Base-by-base conservation (phyloP, 306 rosid species). In the Boehmeria nivea region DNA sequence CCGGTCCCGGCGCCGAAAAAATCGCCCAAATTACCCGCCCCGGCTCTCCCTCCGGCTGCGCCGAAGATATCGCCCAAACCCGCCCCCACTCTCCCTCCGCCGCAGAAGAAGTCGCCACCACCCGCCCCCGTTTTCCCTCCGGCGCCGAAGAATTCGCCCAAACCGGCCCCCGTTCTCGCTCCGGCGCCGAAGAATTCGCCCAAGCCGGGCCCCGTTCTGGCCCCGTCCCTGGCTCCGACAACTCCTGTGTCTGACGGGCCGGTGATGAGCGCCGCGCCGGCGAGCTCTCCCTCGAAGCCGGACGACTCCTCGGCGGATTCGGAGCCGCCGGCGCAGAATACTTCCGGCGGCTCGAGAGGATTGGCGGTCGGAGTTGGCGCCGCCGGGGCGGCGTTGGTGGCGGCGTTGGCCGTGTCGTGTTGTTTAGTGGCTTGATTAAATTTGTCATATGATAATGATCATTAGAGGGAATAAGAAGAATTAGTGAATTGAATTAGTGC, bases 311-410 rank as follows among this genome's bases (percentile, higher is more conserved):
- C 67, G 5, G 63, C 40, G 10, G 18, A 11, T 22, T 3, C 50
- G 1, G 64, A 21, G 2, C 59, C 61, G 12, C 44, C 54, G 6
- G 14, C 67, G 10, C 34, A 26, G 3, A n/a, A 43, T 1, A 0
- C 26, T 6, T 50, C 59, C 1, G 46, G 69, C 50, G 34, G 65
- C 43, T 57, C 77, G 11, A 25, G 31, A 12, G 40, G 33, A 12
- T 40, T 50, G 31, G 76, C 59, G 59, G 16, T 31, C 9, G 57
- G 54, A 6, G 62, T 57, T 27, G 78, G 75, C 6, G 11, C 47
- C 11, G 21, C 49, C 19, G 69, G 69, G 70, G 70, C 72, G 70
- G 73, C 58, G 42, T 56, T 83, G 21, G 72, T 68, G 61, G 52
- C 74, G 3, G 36, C 36, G 36, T 10, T 31, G 36, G 36, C 8